A percentile compares a stretch with the other conserved stretches of the same genome.
These are phyloP conservation scores for Fusarium pininemorale DNA, from an alignment of 2,329 filamentous ascomycete species.

Conservation along the genomic window DNA sequence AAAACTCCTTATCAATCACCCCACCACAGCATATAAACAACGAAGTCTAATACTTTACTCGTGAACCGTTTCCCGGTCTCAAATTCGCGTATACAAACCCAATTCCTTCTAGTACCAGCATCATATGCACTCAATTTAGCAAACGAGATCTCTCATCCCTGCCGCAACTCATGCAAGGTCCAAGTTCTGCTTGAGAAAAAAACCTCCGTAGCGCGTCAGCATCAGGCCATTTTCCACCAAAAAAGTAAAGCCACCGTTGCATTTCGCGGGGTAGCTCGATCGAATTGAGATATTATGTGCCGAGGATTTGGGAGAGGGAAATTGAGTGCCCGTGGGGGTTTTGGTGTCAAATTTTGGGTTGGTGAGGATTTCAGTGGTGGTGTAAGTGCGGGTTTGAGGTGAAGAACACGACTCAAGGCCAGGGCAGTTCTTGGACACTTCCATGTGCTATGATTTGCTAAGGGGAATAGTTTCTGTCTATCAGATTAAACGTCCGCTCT, in stretches of 20 bases:
- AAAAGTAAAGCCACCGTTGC: conserved; percentile 31
- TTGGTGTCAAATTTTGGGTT: neutral
- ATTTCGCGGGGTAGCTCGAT: conserved; percentile 42
- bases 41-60: neutral
- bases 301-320: conserved; percentile 1
- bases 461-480: neutral
- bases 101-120: fast-evolving
- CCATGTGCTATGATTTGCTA: neutral
- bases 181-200: neutral
- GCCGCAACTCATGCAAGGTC: conserved; percentile 16
- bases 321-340: conserved; percentile 9
- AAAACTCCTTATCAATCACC: conserved; percentile 27
- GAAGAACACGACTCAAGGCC: neutral
- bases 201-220: conserved; percentile 21
- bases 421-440: too few species aligned
- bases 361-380: neutral
- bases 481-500: neutral
- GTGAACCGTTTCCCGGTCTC: neutral
- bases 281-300: neutral
- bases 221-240: conserved; percentile 40
- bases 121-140: neutral
- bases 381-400: neutral
- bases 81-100: neutral
- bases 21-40: conserved; percentile 6
- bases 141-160: neutral